A percentile compares a stretch with the other conserved stretches of the same genome.
phyloP scores from a whole-genome alignment of 192 early-diverging fungal species.

The Funneliformis geosporum region DNA sequence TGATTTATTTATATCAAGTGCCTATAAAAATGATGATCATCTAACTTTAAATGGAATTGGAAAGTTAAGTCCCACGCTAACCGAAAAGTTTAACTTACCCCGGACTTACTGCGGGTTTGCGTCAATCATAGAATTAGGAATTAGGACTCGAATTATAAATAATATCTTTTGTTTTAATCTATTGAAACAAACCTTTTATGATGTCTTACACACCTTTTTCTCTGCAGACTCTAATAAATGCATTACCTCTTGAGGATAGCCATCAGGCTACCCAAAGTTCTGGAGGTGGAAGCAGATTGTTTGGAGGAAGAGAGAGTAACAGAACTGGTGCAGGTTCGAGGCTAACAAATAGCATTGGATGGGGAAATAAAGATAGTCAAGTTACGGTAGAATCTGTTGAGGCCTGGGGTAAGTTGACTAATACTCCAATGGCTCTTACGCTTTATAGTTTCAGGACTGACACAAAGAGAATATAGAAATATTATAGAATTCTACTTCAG shows the following conservation, averaged over 20 bases:
- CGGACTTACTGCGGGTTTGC: too few species aligned
- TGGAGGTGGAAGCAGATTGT: constrained; percentile 12
- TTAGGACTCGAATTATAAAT: too few species aligned
- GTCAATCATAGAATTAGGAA: too few species aligned
- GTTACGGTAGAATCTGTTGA: constrained; percentile 48
- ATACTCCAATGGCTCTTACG: neutral
- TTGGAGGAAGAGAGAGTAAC: constrained; percentile 18
- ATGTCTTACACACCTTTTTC: constrained; percentile 49
- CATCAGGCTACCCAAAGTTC: constrained; percentile 33
- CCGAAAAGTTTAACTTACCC: too few species aligned
- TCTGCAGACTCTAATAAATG: constrained; percentile 51
- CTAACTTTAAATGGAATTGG: too few species aligned
- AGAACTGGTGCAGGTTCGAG: constrained; percentile 25
- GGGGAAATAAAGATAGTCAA: constrained; percentile 36
- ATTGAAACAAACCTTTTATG: neutral
- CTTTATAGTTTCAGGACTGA: too few species aligned
- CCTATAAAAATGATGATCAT: too few species aligned
- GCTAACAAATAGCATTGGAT: constrained; percentile 39
- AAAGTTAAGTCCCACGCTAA: too few species aligned
- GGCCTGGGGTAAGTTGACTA: constrained; percentile 44
- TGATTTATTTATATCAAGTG: too few species aligned
- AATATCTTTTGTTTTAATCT: too few species aligned
- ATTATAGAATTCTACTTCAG: neutral
- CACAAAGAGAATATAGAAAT: neutral
- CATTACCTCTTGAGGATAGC: constrained; percentile 43